Evolutionary conservation across 2,329 filamentous ascomycete genomes (phyloP), one percentile per base, ranked within the genome.

Genomic region (Lachnellula cervina): DNA sequence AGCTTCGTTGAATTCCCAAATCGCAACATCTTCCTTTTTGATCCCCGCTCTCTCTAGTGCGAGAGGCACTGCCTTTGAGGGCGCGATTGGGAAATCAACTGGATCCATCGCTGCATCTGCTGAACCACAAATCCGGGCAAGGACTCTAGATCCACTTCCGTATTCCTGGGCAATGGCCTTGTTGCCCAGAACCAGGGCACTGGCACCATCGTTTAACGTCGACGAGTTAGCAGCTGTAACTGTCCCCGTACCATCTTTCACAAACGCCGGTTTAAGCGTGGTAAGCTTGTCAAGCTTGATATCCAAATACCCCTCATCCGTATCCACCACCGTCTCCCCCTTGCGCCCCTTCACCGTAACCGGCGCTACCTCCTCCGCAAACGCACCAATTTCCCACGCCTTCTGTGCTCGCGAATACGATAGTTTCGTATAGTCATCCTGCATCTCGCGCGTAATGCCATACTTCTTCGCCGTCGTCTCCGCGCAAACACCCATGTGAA

Each of bases 1-100:
- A 0, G 94, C 94, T 76, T 99, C 94, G 72, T 99, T 99, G 74
- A 99, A 96, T 72, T 97, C 94, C 93, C 94, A 97, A 21, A 97
- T 77, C 5, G 93, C 86, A 46, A 99, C 90, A 72, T 97, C 89
- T 47, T 95, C 88, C 74, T 92, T 90, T 62, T 84, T 90, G 63
- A 99, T 92, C 11, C 93, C 92, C 0, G 94, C 94, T 55, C 92
- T 82, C 73, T 91, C 82, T 50, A 99, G 79, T 11, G 92, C 92
- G 66, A 97, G 84, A 3, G 93, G 91, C 0, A 97, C 93, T 5
- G 93, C 93, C 73, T 95, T 92, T 40, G 94, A 82, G 0, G 94
- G 94, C 1, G 94, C 94, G 45, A 97, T 79, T 14, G 94, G 92
- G 77, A 99, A 99, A 74, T 99, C 93, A 37, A 97, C 87, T 0